Percentiles rank a stretch among this genome's conserved stretches.
These are phyloP conservation scores for Paraphoma sp. DNA, from an alignment of 2,329 filamentous ascomycete species.

Conservation along the genomic window DNA sequence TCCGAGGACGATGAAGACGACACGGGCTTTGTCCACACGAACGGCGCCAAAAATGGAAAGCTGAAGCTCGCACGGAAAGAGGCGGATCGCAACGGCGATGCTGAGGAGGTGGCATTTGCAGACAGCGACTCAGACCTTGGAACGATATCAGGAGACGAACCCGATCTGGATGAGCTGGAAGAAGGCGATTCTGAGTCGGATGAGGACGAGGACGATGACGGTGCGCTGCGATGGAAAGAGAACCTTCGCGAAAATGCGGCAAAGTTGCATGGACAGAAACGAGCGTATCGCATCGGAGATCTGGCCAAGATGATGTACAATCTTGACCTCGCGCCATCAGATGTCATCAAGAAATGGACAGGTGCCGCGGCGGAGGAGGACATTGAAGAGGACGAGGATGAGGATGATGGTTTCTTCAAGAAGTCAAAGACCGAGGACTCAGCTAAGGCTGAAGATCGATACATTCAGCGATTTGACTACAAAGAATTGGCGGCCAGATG, in stretches of 20 bases:
- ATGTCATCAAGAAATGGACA: slow-evolving; percentile 81
- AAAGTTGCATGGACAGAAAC: slow-evolving; percentile 71
- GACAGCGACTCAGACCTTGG: slow-evolving; percentile 97
- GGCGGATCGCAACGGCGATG: slow-evolving; percentile 32
- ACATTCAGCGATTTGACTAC: slow-evolving; percentile 81
- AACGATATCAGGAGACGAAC: slow-evolving; percentile 72
- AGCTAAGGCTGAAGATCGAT: slow-evolving; percentile 71
- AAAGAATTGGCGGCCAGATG: slow-evolving; percentile 83
- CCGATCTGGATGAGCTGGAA: slow-evolving; percentile 35
- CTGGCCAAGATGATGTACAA: slow-evolving; percentile 91
- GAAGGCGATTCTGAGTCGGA: slow-evolving; percentile 62
- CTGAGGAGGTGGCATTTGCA: slow-evolving; percentile 85
- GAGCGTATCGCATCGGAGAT: slow-evolving; percentile 79
- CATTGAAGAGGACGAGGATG: slow-evolving; percentile 64
- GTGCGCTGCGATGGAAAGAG: slow-evolving; percentile 82
- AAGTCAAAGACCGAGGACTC: slow-evolving; percentile 59
- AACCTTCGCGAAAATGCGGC: slow-evolving; percentile 80
- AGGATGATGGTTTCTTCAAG: slow-evolving; percentile 70
- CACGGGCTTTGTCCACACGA: slow-evolving; percentile 49
- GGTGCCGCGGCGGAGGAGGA: slow-evolving; percentile 66
- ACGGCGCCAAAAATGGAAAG: slow-evolving; percentile 49
- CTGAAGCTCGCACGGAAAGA: slow-evolving; percentile 36
- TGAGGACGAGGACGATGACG: slow-evolving; percentile 72
- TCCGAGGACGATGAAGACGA: slow-evolving; percentile 63
- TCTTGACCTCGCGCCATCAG: slow-evolving; percentile 72